A percentile compares a stretch with the other conserved stretches of the same genome.
These are phyloP conservation scores for Nepenthes gracilis DNA, from an alignment of 148 eudicot genomes.

Conservation along the genomic window DNA sequence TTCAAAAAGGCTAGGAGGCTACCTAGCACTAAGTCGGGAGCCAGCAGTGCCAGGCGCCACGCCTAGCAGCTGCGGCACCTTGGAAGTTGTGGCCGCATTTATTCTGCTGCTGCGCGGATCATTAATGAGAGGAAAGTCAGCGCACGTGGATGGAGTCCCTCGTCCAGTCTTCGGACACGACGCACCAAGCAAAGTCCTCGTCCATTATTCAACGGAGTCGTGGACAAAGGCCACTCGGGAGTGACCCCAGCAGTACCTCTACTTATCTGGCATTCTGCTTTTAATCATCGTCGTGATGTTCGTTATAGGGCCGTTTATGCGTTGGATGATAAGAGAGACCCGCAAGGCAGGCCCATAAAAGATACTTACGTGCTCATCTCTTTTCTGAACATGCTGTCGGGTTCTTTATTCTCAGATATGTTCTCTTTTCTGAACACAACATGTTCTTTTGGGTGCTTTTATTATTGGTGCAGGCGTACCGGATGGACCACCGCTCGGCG, in stretches of 20 bases:
- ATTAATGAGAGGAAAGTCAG: too few species aligned
- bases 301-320: slow-evolving; percentile 18
- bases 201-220: too few species aligned
- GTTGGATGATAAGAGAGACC: slow-evolving; percentile 21
- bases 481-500: slow-evolving; percentile 32
- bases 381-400: slow-evolving; percentile 10
- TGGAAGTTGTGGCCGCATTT: too few species aligned
- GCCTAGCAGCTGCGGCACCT: too few species aligned
- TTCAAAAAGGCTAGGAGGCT: too few species aligned
- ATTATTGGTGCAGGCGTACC: slow-evolving; percentile 23
- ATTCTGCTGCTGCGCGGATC: too few species aligned
- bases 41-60: too few species aligned
- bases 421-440: background rate
- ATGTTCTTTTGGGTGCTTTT: slow-evolving; percentile 20
- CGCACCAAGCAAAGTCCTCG: too few species aligned
- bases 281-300: slow-evolving; percentile 3
- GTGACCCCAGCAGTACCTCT: background rate
- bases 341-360: slow-evolving; percentile 30
- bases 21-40: too few species aligned
- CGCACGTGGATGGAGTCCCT: too few species aligned
- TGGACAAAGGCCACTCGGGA: too few species aligned
- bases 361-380: slow-evolving; percentile 4
- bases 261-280: background rate
- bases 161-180: too few species aligned
- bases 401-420: slow-evolving; percentile 7